Evolutionary conservation across 331 rosid genomes (phyloP).

Genomic region (Malus hybrid): DNA sequence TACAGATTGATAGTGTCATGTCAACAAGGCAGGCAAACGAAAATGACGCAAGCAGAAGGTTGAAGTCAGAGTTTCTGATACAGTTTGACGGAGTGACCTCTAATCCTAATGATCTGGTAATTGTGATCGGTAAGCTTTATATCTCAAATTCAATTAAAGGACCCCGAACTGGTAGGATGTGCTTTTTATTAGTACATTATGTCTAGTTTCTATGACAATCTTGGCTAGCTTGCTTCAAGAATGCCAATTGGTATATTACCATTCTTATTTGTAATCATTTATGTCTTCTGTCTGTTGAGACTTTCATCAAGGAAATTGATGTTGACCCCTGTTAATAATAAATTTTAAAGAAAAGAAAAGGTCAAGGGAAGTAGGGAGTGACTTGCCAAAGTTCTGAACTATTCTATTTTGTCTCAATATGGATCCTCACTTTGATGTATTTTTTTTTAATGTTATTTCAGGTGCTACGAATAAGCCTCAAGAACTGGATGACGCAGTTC

Average conservation of each 20-base stretch:
- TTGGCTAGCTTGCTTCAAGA: not conserved
- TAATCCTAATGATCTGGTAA: slow-evolving; percentile 75
- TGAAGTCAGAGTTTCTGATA: slow-evolving; percentile 90
- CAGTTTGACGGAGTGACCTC: slow-evolving; percentile 99
- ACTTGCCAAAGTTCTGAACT: not conserved
- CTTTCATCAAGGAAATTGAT: not conserved
- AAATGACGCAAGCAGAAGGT: slow-evolving; percentile 91
- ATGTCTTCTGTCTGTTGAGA: not conserved
- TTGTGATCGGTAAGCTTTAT: slow-evolving; percentile 73
- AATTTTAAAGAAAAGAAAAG: not conserved
- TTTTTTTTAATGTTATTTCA: slow-evolving; percentile 22
- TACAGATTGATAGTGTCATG: slow-evolving; percentile 94
- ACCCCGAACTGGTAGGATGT: not conserved
- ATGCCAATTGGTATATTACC: not conserved
- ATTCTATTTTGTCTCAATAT: not conserved
- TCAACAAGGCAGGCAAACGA: slow-evolving; percentile 79
- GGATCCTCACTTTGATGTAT: not conserved
- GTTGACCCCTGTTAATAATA: not conserved
- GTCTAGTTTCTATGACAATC: not conserved
- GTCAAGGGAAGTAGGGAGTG: not conserved
- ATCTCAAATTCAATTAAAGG: not conserved
- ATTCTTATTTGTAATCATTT: not conserved
- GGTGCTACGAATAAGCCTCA: slow-evolving; percentile 99
- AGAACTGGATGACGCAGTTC: slow-evolving; percentile 96
- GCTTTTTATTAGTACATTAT: not conserved